Conservation (phyloP, 345 rosid genomes). For the Syzygium grande region DNA sequence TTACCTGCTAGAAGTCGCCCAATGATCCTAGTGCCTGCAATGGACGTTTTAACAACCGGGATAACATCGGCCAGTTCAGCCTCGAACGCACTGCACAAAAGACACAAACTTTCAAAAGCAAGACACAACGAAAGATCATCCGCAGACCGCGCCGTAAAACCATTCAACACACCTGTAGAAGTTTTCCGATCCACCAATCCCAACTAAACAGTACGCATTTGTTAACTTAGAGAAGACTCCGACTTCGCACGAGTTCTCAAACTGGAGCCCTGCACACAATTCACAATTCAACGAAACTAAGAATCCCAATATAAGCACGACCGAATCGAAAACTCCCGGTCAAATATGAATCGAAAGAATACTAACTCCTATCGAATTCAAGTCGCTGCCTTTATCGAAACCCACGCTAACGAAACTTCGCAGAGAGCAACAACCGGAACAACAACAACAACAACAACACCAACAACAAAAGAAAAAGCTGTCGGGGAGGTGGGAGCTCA, state of each 20-base stretch:
- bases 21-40: conserved; percentile 76
- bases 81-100: conserved; percentile 57
- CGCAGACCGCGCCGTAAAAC: neutral
- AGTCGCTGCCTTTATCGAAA: neutral
- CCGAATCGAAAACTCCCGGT: neutral
- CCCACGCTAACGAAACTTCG: neutral
- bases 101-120: neutral
- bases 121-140: neutral
- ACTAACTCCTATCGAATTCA: neutral
- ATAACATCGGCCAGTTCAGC: conserved; percentile 75
- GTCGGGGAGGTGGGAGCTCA: neutral
- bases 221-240: conserved; percentile 87
- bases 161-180: conserved; percentile 55
- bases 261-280: conserved; percentile 55
- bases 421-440: neutral
- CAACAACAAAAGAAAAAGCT: neutral
- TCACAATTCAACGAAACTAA: neutral
- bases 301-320: neutral
- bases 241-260: conserved; percentile 79
- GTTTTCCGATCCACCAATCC: conserved; percentile 77
- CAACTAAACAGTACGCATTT: conserved; percentile 85
- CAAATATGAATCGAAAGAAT: neutral
- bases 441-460: neutral
- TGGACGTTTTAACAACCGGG: conserved; percentile 87
- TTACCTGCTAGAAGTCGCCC: conserved; percentile 87